These are phyloP conservation scores for Eucalyptus virginea DNA, from an alignment of 345 rosid genomes.

Conservation along the genomic window DNA sequence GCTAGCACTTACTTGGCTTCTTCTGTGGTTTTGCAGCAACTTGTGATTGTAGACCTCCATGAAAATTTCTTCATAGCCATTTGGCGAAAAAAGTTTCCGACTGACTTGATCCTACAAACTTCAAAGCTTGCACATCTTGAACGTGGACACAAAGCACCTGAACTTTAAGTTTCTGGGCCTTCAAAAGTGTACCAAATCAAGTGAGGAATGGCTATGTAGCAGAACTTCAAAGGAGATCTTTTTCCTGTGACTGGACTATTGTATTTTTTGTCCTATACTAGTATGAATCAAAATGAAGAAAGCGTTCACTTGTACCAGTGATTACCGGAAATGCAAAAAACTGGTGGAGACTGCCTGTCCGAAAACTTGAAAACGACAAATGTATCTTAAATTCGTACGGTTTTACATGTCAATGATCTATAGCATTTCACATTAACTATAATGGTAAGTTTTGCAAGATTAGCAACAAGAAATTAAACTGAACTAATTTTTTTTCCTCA, in stretches of 20 bases:
- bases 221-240: neutral
- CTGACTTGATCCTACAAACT: neutral
- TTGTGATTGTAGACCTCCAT: neutral
- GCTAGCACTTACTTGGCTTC: neutral
- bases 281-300: neutral
- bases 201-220: neutral
- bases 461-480: fast-evolving
- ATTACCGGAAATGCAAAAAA: neutral
- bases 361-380: neutral
- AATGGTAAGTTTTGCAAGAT: neutral
- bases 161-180: neutral
- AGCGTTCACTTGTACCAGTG: neutral
- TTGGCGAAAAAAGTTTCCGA: neutral
- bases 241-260: neutral
- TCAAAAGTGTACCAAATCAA: neutral
- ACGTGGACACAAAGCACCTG: neutral
- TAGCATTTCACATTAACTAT: neutral
- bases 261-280: neutral
- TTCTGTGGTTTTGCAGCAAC: neutral
- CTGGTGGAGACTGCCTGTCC: neutral
- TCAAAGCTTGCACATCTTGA: neutral
- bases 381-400: neutral
- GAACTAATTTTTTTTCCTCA: neutral
- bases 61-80: neutral
- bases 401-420: neutral